Base-by-base conservation (phyloP, 23 red algal genomes). In the Gracilaria gracilis region DNA sequence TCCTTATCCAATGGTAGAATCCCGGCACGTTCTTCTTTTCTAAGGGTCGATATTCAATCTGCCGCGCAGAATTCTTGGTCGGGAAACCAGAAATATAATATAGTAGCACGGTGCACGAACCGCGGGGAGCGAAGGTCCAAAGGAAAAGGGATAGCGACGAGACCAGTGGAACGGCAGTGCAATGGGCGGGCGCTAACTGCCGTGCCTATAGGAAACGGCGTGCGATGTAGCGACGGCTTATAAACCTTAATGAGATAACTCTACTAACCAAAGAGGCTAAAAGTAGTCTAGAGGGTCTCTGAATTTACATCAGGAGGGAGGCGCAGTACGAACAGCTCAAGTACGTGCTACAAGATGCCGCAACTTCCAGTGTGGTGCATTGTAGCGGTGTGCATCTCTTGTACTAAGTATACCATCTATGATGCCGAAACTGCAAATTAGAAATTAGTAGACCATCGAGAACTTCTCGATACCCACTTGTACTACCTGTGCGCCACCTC, bases 121-220 rank as follows among this genome's bases (percentile, higher is more conserved):
- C 23, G 44, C 69, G 37, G 51, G 51, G 51, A 55, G 69, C 2
- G 24, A 42, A 4, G 36, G 20, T 74, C 69, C 36, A 74, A 74
- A 44, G 69, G 69, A 74, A n/a, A 15, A 13, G 69, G 69, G 69
- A 3, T 36, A 42, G 19, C 17, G 34, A 36, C 36, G 69, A 74
- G 69, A 74, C 69, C 69, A 74, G 37, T 74, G 36, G 69, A 46
- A 74, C 2, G 44, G 20, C 4, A 36, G 15, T 23, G 69, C 69
- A 74, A n/a, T 74, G 34, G 69, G 69, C 36, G 36, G 36, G 69
- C 39, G 39, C 9, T 44, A 38, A 0, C 69, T 74, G 69, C 17
- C 69, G 69, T 74, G 69, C 69, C 69, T 74, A 74, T 36, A 74
- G 69, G 69, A 74, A 24, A 19, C 4, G 69, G 69, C 69, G 69